phyloP scores from a whole-genome alignment of 2,329 filamentous ascomycete species.

The Fusarium pseudoanthophilum region DNA sequence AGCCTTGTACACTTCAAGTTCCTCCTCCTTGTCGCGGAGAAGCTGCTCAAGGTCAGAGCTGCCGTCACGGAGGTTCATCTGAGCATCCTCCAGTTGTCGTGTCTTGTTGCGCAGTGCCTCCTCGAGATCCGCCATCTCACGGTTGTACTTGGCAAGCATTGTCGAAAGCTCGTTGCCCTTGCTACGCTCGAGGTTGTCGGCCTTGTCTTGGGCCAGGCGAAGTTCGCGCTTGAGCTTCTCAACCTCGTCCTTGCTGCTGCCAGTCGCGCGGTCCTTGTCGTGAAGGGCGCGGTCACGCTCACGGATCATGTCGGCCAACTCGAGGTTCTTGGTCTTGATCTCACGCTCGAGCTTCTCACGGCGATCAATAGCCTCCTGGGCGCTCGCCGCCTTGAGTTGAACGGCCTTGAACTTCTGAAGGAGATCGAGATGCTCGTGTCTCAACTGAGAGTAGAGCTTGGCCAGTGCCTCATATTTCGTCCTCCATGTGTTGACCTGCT shows the following conservation, averaged over 20 bases:
- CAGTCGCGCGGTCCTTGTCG: conserved; percentile 87
- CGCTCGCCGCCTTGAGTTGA: conserved; percentile 95
- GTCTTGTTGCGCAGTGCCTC: conserved; percentile 91
- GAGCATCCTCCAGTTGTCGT: conserved; percentile 84
- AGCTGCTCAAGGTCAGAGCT: conserved; percentile 86
- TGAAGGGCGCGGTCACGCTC: conserved; percentile 94
- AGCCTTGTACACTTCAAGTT: conserved; percentile 97
- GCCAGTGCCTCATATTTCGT: conserved; percentile 96
- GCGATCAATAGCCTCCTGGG: conserved; percentile 94
- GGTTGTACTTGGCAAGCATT: conserved; percentile 95
- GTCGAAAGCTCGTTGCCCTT: conserved; percentile 96
- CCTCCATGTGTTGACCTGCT: conserved; percentile 98
- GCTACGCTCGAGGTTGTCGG: conserved; percentile 89
- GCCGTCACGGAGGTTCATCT: conserved; percentile 80
- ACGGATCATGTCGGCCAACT: conserved; percentile 97
- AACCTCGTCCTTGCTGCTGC: conserved; percentile 89
- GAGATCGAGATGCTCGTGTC: conserved; percentile 93
- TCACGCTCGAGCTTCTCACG: conserved; percentile 96
- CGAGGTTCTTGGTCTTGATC: conserved; percentile 99
- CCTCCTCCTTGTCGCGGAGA: conserved; percentile 94
- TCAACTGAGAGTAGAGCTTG: conserved; percentile 95
- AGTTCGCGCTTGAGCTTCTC: conserved; percentile 96
- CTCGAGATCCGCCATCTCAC: conserved; percentile 96
- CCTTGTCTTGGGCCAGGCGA: conserved; percentile 88
- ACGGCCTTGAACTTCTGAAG: conserved; percentile 96